Evolutionary conservation across 768 basidiomycete species (phyloP).

Genomic region (Paxillus involutus): DNA sequence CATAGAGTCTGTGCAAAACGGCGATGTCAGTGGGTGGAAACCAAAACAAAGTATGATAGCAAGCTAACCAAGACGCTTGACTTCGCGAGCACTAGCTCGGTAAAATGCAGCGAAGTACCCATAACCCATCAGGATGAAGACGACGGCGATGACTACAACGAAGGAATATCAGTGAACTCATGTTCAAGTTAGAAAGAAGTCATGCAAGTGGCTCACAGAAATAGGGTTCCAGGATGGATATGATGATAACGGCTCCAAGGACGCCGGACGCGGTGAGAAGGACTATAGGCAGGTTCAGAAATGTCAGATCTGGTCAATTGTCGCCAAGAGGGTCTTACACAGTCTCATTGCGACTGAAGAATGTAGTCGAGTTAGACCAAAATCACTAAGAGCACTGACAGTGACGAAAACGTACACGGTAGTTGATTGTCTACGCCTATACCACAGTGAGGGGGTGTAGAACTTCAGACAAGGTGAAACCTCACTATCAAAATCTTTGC

Average conservation of each 20-base stretch:
- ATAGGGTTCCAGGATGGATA: conserved; percentile 58
- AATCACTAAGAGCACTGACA: neutral
- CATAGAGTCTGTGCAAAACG: conserved; percentile 51
- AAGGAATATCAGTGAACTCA: neutral
- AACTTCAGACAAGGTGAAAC: neutral
- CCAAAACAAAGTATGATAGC: neutral
- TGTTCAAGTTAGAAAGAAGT: neutral
- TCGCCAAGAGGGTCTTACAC: conserved; percentile 30
- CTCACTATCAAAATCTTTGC: conserved; percentile 65
- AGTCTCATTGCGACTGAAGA: conserved; percentile 53
- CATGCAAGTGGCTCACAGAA: conserved; percentile 44
- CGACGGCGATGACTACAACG: conserved; percentile 49
- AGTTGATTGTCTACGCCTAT: conserved; percentile 54
- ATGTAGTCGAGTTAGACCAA: neutral
- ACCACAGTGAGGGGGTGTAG: neutral
- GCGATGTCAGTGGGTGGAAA: neutral
- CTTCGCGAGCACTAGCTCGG: conserved; percentile 66
- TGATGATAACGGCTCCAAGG: conserved; percentile 51
- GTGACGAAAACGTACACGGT: conserved; percentile 39
- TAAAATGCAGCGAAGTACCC: conserved; percentile 69
- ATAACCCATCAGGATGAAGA: conserved; percentile 59
- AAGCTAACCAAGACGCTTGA: conserved; percentile 52
- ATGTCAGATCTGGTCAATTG: neutral
- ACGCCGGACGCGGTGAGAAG: conserved; percentile 50
- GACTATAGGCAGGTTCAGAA: conserved; percentile 33